phyloP scores from a whole-genome alignment of 139 green algal genomes.

The Micromonas commoda region DNA sequence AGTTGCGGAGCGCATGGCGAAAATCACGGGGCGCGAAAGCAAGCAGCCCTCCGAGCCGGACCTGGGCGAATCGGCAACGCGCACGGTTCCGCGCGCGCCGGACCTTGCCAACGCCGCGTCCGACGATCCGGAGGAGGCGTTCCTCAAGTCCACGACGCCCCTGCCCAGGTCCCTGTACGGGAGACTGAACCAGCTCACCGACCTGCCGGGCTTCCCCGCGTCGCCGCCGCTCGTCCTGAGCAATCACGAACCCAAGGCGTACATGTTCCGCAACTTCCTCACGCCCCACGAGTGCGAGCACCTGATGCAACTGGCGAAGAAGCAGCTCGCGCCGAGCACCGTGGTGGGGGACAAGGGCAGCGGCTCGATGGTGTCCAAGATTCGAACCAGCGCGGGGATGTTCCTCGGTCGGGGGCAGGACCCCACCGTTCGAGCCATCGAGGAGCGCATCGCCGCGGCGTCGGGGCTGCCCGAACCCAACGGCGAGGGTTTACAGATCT shows the following conservation, averaged over 20 bases:
- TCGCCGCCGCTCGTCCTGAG: conserved; percentile 19
- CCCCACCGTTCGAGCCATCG: conserved; percentile 48
- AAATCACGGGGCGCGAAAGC: background rate
- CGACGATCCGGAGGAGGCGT: background rate
- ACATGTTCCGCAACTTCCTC: conserved; percentile 33
- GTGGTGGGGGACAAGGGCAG: conserved; percentile 54
- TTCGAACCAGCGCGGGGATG: conserved; percentile 39
- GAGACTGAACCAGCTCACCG: background rate
- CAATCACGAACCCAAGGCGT: conserved; percentile 26
- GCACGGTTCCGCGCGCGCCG: too few relatives aligned
- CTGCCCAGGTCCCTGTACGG: conserved; percentile 3
- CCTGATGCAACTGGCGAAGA: conserved; percentile 23
- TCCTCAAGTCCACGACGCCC: background rate
- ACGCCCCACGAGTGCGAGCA: conserved; percentile 33
- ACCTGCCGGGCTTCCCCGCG: background rate
- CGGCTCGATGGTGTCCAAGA: conserved; percentile 35
- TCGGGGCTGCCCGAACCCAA: conserved; percentile 54
- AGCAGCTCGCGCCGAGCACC: conserved; percentile 35
- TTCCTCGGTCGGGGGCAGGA: conserved; percentile 51
- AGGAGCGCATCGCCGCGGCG: conserved; percentile 57
- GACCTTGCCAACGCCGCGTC: background rate
- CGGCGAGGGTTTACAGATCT: conserved; percentile 72
- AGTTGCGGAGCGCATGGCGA: background rate
- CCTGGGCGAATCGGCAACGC: too few relatives aligned
- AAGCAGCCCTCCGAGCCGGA: background rate